phyloP scores from a whole-genome alignment of 1,139 yeast species.

The Zygosaccharomyces pseudobailii region DNA sequence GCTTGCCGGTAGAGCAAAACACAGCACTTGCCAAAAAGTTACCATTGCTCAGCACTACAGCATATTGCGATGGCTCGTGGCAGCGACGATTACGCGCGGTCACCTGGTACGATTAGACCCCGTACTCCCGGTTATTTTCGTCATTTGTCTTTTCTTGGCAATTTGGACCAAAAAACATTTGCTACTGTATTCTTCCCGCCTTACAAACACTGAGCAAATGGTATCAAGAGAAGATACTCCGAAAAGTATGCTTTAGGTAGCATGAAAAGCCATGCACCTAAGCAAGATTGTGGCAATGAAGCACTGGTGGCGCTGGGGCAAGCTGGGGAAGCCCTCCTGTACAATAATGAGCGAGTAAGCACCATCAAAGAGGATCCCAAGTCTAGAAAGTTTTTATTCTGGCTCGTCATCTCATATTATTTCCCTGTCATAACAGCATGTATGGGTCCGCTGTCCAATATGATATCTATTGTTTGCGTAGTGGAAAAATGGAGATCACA shows the following conservation, averaged over 20 bases:
- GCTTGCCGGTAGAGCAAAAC: too few species aligned
- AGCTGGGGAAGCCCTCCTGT: slow-evolving; percentile 19
- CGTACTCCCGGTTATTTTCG: too few species aligned
- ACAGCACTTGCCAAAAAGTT: too few species aligned
- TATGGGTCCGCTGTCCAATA: slow-evolving; percentile 70
- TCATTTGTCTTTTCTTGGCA: too few species aligned
- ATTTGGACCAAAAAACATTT: too few species aligned
- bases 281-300: background rate
- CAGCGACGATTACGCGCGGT: too few species aligned
- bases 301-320: background rate
- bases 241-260: background rate
- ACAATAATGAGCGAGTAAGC: slow-evolving; percentile 25
- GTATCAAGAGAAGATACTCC: background rate
- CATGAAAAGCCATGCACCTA: background rate
- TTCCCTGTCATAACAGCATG: slow-evolving; percentile 74
- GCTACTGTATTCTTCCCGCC: too few species aligned
- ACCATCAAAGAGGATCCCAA: slow-evolving; percentile 28
- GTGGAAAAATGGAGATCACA: slow-evolving; percentile 62
- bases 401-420: slow-evolving; percentile 61
- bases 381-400: slow-evolving; percentile 39
- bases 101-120: too few species aligned
- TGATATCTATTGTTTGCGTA: slow-evolving; percentile 67
- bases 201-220: too few species aligned
- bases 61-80: too few species aligned
- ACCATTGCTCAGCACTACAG: too few species aligned